Base-by-base conservation (phyloP, 495 filamentous ascomycete species). In the Daldinia bambusicola region DNA sequence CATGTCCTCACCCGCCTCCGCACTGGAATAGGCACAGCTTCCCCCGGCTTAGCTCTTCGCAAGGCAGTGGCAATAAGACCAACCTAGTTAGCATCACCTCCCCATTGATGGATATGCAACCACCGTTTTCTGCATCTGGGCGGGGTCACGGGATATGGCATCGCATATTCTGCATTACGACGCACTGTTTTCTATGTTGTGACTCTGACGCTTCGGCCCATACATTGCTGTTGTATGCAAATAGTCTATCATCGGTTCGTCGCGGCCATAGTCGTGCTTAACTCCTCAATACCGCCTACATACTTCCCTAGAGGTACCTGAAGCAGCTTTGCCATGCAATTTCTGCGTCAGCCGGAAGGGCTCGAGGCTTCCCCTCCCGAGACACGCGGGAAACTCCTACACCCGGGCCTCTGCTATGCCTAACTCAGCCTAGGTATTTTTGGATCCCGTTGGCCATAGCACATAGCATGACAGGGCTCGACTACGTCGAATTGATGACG, bases 341-440 rank as follows among this genome's bases (percentile, higher is more conserved):
- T 16, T 52, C 50, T 69, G 52, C 40, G 32, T 62, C 70, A 61
- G 57, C 61, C 56, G 65, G 41, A 61, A 65, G 52, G 65, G 57
- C 66, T 51, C 58, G 43, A 66, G 66, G 51, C 52, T 61, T 59
- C 40, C 55, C 57, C 56, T 73, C 62, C 70, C 70, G 70, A 73
- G 70, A 73, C 70, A 73, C 61, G 36, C 70, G 70, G 56, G 66
- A 62, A 59, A 61, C 43, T 66, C 62, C 65, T 16, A 69, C 36
- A 41, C 61, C 51, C 61, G 51, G 61, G 58, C 57, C 65, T 56
- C 57, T 26, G 51, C 52, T 66, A 32, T 56, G 53, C 61, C 43
- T 57, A 38, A 41, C 22, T 52, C 12, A 40, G 36, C 32, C 50
- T 63, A 38, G 48, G 26, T 57, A 50, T 48, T 56, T 65, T 68